Conservation (phyloP, 306 rosid species). For the Cucumis hystrix region DNA sequence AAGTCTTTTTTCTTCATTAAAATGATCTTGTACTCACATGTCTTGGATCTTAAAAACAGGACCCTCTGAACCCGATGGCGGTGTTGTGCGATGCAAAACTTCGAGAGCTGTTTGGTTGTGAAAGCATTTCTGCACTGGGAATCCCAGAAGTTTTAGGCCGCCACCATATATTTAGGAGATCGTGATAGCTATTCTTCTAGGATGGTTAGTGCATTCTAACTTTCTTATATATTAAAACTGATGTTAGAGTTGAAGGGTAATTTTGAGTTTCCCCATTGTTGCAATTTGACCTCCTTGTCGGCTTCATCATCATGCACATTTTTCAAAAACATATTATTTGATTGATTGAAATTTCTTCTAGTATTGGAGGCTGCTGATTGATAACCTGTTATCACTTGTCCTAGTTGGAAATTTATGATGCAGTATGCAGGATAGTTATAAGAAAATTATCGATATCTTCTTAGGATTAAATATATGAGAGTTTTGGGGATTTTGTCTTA, state of each 20-base stretch:
- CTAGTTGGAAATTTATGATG: neutral
- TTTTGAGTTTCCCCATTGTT: neutral
- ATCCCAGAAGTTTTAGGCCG: constrained; percentile 61
- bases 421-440: neutral
- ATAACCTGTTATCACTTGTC: neutral
- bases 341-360: neutral
- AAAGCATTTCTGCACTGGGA: constrained; percentile 61
- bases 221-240: neutral
- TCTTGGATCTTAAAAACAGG: constrained; percentile 23
- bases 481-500: neutral
- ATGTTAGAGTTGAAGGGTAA: constrained; percentile 2
- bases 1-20: neutral
- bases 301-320: neutral
- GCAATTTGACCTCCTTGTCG: neutral
- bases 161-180: constrained; percentile 58
- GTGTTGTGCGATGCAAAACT: constrained; percentile 61
- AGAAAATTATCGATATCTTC: neutral
- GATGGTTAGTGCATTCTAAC: constrained; percentile 26
- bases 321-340: neutral
- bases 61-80: constrained; percentile 64
- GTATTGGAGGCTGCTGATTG: neutral
- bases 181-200: constrained; percentile 32
- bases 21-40: neutral
- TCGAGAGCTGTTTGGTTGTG: constrained; percentile 70
- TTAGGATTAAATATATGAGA: neutral